Conservation (phyloP, 108 stramenopile genomes). For the Nitzschia sp. region DNA sequence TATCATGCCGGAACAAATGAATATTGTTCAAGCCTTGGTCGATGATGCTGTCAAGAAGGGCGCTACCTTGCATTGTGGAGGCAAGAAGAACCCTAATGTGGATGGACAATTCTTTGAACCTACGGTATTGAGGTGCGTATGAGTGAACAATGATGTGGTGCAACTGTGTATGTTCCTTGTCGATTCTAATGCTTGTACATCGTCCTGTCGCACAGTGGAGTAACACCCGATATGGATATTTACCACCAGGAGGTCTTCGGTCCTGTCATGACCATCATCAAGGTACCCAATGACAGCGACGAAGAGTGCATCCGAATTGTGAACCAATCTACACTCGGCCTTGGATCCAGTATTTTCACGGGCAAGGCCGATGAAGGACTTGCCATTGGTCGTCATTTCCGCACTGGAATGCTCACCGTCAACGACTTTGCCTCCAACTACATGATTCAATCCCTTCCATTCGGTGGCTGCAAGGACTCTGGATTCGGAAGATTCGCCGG, state of each 20-base stretch:
- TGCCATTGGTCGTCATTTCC: slow-evolving; percentile 81
- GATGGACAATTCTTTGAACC: slow-evolving; percentile 94
- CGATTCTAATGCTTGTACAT: not conserved
- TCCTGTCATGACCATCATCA: slow-evolving; percentile 96
- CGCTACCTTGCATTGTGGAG: slow-evolving; percentile 88
- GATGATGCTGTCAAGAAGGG: slow-evolving; percentile 97
- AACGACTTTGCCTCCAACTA: slow-evolving; percentile 98
- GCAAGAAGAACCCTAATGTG: slow-evolving; percentile 63
- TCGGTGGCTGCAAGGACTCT: slow-evolving; percentile 96
- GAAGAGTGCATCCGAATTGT: slow-evolving; percentile 80
- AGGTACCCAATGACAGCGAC: slow-evolving; percentile 83
- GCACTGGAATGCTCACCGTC: slow-evolving; percentile 94
- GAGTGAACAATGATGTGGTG: no score
- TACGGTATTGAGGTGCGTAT: slow-evolving; percentile 75
- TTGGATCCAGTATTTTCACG: slow-evolving; percentile 92
- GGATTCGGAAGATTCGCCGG: slow-evolving; percentile 98
- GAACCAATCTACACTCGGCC: slow-evolving; percentile 88
- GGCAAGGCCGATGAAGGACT: slow-evolving; percentile 63
- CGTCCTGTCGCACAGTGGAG: slow-evolving; percentile 37
- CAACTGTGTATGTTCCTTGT: not conserved
- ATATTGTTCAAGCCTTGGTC: slow-evolving; percentile 83
- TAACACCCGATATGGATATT: slow-evolving; percentile 91
- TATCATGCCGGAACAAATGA: slow-evolving; percentile 84
- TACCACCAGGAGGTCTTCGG: slow-evolving; percentile 98
- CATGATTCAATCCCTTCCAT: slow-evolving; percentile 94